These are phyloP conservation scores for Fusarium praegraminearum DNA, from an alignment of 2,329 filamentous ascomycete genomes.

Conservation along the genomic window DNA sequence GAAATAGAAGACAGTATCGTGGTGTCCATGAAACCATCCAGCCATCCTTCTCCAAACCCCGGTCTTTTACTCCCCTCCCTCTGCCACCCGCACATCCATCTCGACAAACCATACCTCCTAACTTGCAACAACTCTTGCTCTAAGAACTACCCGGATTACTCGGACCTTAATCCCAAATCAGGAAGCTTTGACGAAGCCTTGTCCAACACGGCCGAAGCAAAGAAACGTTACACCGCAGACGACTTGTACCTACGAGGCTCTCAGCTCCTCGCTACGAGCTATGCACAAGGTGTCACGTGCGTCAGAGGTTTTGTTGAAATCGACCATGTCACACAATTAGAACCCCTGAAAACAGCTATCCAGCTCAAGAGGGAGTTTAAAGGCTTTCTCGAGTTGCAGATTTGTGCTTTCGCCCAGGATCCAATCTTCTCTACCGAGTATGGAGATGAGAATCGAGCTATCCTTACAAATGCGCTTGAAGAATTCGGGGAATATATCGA, in stretches of 20 bases:
- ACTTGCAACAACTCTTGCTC: conserved; percentile 1
- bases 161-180: not conserved
- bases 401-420: conserved; percentile 24
- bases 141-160: not conserved
- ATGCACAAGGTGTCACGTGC: not conserved
- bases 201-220: conserved; percentile 19
- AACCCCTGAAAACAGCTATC: not conserved
- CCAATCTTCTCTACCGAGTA: conserved; percentile 16
- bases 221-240: conserved; percentile 20
- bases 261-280: conserved; percentile 16
- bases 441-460: not conserved
- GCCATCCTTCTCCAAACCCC: not conserved
- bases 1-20: not conserved
- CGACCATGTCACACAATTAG: conserved; percentile 4
- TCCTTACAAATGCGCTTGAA: not conserved
- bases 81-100: conserved; percentile 24
- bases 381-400: not conserved
- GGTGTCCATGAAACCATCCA: conserved; percentile 2
- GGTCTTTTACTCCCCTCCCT: conserved; percentile 17
- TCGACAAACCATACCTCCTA: conserved; percentile 24
- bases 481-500: not conserved
- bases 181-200: conserved; percentile 17
- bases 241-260: conserved; percentile 24
- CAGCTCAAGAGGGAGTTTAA: not conserved
- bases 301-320: conserved; percentile 17